Evolutionary conservation across 2,329 filamentous ascomycete species (phyloP), one percentile per base, ranked within the genome.

Genomic region (Fonsecaea monophora): DNA sequence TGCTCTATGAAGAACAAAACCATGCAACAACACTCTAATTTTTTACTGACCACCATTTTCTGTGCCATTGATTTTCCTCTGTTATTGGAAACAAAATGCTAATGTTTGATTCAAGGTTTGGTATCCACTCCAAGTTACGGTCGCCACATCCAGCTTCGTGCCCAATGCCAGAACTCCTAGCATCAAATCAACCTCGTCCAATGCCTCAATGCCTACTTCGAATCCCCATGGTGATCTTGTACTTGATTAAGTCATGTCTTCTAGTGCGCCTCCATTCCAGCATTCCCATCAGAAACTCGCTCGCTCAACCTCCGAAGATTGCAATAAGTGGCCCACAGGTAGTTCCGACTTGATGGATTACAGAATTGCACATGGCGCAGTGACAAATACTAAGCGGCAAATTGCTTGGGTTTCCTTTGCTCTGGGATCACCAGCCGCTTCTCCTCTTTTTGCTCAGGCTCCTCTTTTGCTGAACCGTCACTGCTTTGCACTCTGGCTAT

Each of bases 1-100:
- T 75, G 76, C 77, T 77, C 82, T 65, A 79, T 88, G 86, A 87
- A 80, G 85, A 87, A 77, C 72, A 79, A 84, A 82, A 83, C 84
- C 81, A 81, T 72, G 82, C 84, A 87, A 86, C 86, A 87, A 85
- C 82, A 89, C 86, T 89, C 86, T 89, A 89, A 89, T 89, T 89
- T 89, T 89, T 89, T 88, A 78, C 85, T 88, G 87, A 89, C 79
- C 1, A 76, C 77, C 77, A 34, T 18, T 57, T 34, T 12, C 38
- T 53, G 40, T 64, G n/a, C 37, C n/a, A 54, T 48, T 21, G 53
- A 62, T 12, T 40, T n/a, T 35, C 9, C 21, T 32, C 32, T 4
- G 38, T 40, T 13, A 38, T 38, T 42, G 15, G 30, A 13, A 18
- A 15, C 3, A 40, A 54, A 45, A 61, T 50, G 21, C 45, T 50